Base-by-base conservation (phyloP, 371 early-diverging fungal genomes). In the Haplosporangium sp. region DNA sequence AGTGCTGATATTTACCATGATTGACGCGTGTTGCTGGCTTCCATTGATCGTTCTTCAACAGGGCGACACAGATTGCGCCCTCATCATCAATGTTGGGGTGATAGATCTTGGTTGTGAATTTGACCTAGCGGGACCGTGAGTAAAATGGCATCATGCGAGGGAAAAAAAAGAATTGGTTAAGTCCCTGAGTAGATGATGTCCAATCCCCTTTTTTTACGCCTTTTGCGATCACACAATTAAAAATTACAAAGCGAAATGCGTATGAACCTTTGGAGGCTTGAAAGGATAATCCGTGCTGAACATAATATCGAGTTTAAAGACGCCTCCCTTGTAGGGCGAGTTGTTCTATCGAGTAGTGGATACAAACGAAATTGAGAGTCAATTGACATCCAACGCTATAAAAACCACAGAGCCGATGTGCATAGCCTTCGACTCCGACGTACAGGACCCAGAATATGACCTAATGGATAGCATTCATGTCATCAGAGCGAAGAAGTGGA, bases 81-180 rank as follows among this genome's bases (percentile, higher is more conserved):
- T 93, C 91, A 55, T 93, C 92, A 73, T 95, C 95, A 55, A 98
- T 91, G 80, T 98, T 98, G 40, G 96, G 96, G 79, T 98, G 98
- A 85, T 95, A 97, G 41, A 96, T 88, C 75, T 92, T 92, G 42
- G 96, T 96, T 38, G 74, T 69, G 74, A 98, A 95, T 64, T 91
- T 92, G 74, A 98, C 85, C 90, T 92, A 55, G 36, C n/a, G 10
- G 52, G 21, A 38, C 18, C 6, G 45, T 14, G 14, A 48, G 21
- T 48, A 1, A 52, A 45, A 62, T 14, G 29, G 29, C 38, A 60
- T 58, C 11, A n/a, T 23, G 29, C 51, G 50, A 13, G n/a, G 16
- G 38, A 18, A 38, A 18, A 48, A 56, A 55, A 16, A 41, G 2
- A 2, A 29, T 2, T 29, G 1, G 29, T 29, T 29, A 4, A 29